phyloP scores from a whole-genome alignment of 2,329 filamentous ascomycete species.

The Microcyclosporella mali region DNA sequence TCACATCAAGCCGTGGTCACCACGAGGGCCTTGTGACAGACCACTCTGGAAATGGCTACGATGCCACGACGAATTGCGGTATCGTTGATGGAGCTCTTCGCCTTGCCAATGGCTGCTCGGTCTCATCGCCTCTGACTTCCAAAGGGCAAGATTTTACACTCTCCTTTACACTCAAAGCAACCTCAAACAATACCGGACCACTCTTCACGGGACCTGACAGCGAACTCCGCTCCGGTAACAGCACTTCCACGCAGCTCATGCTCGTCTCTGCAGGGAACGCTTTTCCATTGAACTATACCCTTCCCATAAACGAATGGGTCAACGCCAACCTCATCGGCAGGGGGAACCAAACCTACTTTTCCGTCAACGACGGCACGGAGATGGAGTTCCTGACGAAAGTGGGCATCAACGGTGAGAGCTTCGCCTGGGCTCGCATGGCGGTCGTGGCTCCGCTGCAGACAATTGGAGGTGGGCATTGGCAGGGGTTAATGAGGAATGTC shows the following conservation, averaged over 20 bases:
- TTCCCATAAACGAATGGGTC: conserved; percentile 36
- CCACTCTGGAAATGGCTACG: conserved; percentile 37
- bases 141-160: conserved; percentile 56
- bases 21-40: conserved; percentile 31
- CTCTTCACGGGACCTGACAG: conserved; percentile 35
- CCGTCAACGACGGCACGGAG: conserved; percentile 24
- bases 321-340: conserved; percentile 32
- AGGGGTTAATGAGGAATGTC: conserved; percentile 15
- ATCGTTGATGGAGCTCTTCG: conserved; percentile 7
- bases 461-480: conserved; percentile 33
- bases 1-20: conserved; percentile 15
- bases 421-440: conserved; percentile 41
- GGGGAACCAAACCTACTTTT: conserved; percentile 34
- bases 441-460: conserved; percentile 41
- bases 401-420: conserved; percentile 38
- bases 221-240: conserved; percentile 21
- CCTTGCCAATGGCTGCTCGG: conserved; percentile 34
- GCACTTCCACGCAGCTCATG: conserved; percentile 28
- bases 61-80: conserved; percentile 37
- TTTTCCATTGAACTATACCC: conserved; percentile 37
- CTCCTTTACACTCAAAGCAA: conserved; percentile 40
- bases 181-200: conserved; percentile 41
- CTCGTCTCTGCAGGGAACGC: conserved; percentile 36
- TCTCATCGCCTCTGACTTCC: conserved; percentile 45
- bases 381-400: conserved; percentile 41